Evolutionary conservation across 2,329 filamentous ascomycete species (phyloP).

Genomic region (Colletotrichum tropicale): DNA sequence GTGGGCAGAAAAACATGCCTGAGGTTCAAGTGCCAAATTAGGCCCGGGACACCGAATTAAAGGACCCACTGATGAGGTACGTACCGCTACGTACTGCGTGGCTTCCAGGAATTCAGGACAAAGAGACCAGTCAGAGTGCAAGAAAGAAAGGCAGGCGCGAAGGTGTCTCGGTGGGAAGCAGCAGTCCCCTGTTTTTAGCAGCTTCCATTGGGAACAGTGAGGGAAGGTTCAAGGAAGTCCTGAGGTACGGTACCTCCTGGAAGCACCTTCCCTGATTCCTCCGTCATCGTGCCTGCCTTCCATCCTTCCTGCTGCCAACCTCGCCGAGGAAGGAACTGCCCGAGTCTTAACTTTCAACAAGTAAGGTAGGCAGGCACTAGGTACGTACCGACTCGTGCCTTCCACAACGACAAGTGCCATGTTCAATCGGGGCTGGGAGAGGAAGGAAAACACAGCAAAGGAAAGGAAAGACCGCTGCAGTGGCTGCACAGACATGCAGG

Average conservation of each 20-base stretch:
- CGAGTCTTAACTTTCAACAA: not conserved
- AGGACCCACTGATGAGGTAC: not conserved
- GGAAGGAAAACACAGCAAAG: not conserved
- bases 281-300: not conserved
- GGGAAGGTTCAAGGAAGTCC: not conserved
- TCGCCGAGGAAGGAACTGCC: not conserved
- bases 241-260: not conserved
- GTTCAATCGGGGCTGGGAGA: not conserved
- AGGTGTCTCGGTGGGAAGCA: not conserved
- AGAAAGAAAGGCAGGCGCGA: not conserved
- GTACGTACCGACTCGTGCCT: not conserved
- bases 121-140: not conserved
- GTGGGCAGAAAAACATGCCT: slow-evolving; percentile 1
- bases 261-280: not conserved
- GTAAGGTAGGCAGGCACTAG: not conserved
- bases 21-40: not conserved
- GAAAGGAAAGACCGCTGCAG: not conserved
- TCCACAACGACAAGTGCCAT: not conserved
- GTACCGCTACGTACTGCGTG: not conserved
- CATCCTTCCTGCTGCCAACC: not conserved
- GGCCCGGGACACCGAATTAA: not conserved
- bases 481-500: not conserved
- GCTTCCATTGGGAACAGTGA: not conserved
- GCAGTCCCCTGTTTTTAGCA: slow-evolving; percentile 1
- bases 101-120: not conserved